Evolutionary conservation across 495 filamentous ascomycete genomes (phyloP), one percentile per base, ranked within the genome.

Genomic region (Neurospora hispaniola): DNA sequence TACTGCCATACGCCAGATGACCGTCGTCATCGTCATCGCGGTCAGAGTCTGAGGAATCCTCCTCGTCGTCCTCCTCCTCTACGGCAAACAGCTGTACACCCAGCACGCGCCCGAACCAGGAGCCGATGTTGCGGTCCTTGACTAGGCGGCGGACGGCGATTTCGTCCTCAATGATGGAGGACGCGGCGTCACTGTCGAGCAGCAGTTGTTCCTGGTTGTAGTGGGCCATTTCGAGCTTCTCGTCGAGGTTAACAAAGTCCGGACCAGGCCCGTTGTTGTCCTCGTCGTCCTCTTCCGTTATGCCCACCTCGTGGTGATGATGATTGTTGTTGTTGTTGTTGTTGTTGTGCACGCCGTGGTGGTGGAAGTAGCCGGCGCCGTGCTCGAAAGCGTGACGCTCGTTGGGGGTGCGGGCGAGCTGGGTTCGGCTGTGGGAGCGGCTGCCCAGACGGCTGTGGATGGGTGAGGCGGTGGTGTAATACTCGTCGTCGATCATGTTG

Each of bases 41-140:
- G 71, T 84, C 82, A 3, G 74, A 85, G 14, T 66, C 54, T 12
- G 54, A 66, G 12, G 27, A 66, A 10, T 66, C 79, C 68, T 87
- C 84, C 71, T 89, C 86, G 31, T 85, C 83, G 72, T 84, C 85
- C 78, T 88, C 84, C 71, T 89, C 84, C 71, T 89, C 83, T 11
- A 93, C 90, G 9, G 90, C 88, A 79, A 96, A 95, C 20, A 96
- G 80, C 18, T 89, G 91, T 87, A 93, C 94, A 8, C 90, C 90
- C 44, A 94, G 86, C 72, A 94, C 76, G 68, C 87, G 85, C 75
- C 92, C 92, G 74, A 97, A 85, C 89, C 91, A 93, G 11, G 88
- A 86, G 0, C 91, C 91, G n/a, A 94, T 80, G 59, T 87, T 88
- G n/a, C 86, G 86, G 73, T 88, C 84, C 71, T 85, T 80, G 31